Base-by-base conservation (phyloP, 2,329 filamentous ascomycete genomes). In the Cladosporium sp. region DNA sequence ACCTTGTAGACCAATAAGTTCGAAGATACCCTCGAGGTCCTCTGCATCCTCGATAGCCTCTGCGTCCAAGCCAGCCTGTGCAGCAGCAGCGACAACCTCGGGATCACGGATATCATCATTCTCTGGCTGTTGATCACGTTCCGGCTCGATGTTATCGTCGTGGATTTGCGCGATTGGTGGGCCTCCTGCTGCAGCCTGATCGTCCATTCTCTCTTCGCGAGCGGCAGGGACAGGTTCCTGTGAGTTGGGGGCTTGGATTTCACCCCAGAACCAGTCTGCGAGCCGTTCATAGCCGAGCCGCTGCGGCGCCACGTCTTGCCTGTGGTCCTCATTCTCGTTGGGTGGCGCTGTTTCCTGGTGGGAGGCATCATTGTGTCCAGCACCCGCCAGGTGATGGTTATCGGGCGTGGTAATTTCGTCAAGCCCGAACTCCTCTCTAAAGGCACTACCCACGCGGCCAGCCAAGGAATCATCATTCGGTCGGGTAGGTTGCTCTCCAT, bases 1-100 rank as follows among this genome's bases (percentile, higher is more conserved):
- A 0, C 95, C 95, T 73, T 96, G 92, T 91, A 99, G 96, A 43
- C 95, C 95, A 66, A 99, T 90, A 18, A 99, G 86, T 76, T 99
- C 95, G 82, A 99, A 88, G 61, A 99, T 91, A 0, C 95, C 95
- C 76, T 99, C 95, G 18, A 99, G 88, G 74, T 99, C 95, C 78
- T 99, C 95, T 11, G 91, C 91, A 70, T 97, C 80, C 67, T 93
- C 91, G 49, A 92, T 85, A 11, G 89, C 90, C 63, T 89, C 86
- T 54, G 88, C 86, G 71, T 97, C 92, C 39, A 94, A 81, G 10
- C 85, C 90, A 18, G 86, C 88, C 58, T 86, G 87, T 23, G 84
- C 85, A n/a, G 86, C 89, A 53, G 85, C 89, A 61, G 87, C 87
- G 25, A 86, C 81, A 1, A 86, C 85, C 66, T 89, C 88, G 16